A percentile compares a stretch with the other conserved stretches of the same genome.
Evolutionary conservation across 805 yeast genomes (phyloP).

Genomic region (Saccharomycopsis lassenensis): DNA sequence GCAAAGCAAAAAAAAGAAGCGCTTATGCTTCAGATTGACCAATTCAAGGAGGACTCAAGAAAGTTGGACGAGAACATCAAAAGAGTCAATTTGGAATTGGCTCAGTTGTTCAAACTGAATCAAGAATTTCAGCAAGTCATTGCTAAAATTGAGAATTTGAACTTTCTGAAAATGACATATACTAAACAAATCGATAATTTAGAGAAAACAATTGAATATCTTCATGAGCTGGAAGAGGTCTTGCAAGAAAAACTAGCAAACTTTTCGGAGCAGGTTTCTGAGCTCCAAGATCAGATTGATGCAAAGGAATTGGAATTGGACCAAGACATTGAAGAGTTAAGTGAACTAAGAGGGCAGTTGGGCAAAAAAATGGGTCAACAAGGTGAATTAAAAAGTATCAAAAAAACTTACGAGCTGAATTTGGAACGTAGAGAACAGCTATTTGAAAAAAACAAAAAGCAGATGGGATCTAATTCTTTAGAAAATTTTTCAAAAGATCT

Average conservation of each 20-base stretch:
- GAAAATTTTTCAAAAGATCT: no score
- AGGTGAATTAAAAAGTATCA: constrained; percentile 31
- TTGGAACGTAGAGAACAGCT: constrained; percentile 12
- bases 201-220: constrained; percentile 31
- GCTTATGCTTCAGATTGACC: constrained; percentile 33
- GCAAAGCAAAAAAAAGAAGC: constrained; percentile 37
- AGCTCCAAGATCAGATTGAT: constrained; percentile 20
- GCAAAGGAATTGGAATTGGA: constrained; percentile 20
- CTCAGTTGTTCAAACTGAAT: constrained; percentile 57
- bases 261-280: constrained; percentile 20
- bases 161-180: constrained; percentile 35
- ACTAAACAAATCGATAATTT: constrained; percentile 43
- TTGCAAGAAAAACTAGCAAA: constrained; percentile 23
- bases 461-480: no score
- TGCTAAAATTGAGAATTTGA: constrained; percentile 48
- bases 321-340: constrained; percentile 17
- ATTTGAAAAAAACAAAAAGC: not conserved
- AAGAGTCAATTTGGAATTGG: constrained; percentile 45
- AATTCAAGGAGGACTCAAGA: constrained; percentile 37
- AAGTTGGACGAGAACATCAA: constrained; percentile 39
- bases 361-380: constrained; percentile 26
- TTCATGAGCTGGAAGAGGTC: constrained; percentile 30
- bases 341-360: constrained; percentile 15
- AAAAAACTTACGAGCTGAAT: constrained; percentile 20
- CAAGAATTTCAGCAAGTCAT: constrained; percentile 72